Conservation (phyloP, 768 basidiomycete species). For the Lactarius evosmus region DNA sequence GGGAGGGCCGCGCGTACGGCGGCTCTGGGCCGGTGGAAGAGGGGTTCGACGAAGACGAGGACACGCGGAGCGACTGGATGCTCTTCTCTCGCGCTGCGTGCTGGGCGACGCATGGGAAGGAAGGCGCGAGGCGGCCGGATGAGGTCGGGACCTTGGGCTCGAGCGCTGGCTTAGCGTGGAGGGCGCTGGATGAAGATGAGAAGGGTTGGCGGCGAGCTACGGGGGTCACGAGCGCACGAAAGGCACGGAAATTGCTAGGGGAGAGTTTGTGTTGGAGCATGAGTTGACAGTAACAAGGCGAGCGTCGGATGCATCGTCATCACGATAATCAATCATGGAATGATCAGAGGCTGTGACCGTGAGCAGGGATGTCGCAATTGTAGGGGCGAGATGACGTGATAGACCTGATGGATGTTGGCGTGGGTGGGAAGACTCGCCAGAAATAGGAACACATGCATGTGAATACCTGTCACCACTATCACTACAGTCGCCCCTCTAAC, state of each 20-base stretch:
- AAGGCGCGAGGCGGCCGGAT: slow-evolving; percentile 27
- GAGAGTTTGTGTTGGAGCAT: not conserved
- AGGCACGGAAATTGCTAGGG: not conserved
- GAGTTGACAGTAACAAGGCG: not conserved
- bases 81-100: slow-evolving; percentile 69
- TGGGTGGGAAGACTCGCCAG: not conserved
- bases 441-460: too few relatives aligned
- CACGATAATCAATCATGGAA: not conserved
- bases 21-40: slow-evolving; percentile 71
- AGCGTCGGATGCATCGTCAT: not conserved
- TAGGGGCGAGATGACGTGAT: not conserved
- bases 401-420: not conserved
- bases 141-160: not conserved
- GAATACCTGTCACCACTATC: too few relatives aligned
- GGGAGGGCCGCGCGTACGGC: slow-evolving; percentile 75
- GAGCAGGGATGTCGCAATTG: slow-evolving; percentile 21
- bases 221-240: not conserved
- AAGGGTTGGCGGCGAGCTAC: not conserved
- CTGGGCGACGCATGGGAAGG: slow-evolving; percentile 78
- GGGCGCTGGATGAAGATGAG: not conserved
- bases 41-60: slow-evolving; percentile 22
- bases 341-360: not conserved
- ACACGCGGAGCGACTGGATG: slow-evolving; percentile 35
- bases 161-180: not conserved
- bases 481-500: too few relatives aligned